A percentile compares a stretch with the other conserved stretches of the same genome.
phyloP scores from a whole-genome alignment of 192 early-diverging fungal species.

The Coemansia sp. region DNA sequence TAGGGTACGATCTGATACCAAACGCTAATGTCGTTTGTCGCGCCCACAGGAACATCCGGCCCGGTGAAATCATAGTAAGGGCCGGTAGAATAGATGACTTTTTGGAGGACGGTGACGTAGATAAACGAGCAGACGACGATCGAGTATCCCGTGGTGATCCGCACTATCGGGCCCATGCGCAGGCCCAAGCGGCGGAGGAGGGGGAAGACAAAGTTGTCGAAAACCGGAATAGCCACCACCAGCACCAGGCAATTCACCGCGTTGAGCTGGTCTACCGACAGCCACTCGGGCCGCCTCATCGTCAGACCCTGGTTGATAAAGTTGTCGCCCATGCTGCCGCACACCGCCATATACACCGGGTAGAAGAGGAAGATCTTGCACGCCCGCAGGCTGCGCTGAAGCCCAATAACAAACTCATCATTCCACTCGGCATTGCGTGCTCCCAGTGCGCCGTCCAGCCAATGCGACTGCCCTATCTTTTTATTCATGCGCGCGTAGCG shows the following conservation, averaged over 20 bases:
- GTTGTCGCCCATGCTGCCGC: constrained; percentile 63
- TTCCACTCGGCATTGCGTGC: constrained; percentile 3
- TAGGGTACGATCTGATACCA: too few relatives aligned
- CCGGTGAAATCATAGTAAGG: too few relatives aligned
- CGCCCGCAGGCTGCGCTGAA: constrained; percentile 15
- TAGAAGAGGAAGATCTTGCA: constrained; percentile 41
- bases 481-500: background rate
- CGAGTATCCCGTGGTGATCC: constrained; percentile 68
- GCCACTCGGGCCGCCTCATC: constrained; percentile 53
- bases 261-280: constrained; percentile 68
- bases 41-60: too few relatives aligned
- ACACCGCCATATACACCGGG: constrained; percentile 45
- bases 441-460: background rate
- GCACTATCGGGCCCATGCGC: constrained; percentile 59
- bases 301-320: constrained; percentile 60
- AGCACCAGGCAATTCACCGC: constrained; percentile 67
- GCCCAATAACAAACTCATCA: constrained; percentile 33
- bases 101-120: constrained; percentile 63
- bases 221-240: constrained; percentile 68
- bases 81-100: constrained; percentile 57
- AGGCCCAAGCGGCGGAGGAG: constrained; percentile 53
- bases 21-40: too few relatives aligned
- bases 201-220: constrained; percentile 66
- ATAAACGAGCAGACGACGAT: constrained; percentile 60
- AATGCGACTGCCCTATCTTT: constrained; percentile 11